Conservation (phyloP, 2,329 filamentous ascomycete genomes). For the Sordariomycetes sp. region DNA sequence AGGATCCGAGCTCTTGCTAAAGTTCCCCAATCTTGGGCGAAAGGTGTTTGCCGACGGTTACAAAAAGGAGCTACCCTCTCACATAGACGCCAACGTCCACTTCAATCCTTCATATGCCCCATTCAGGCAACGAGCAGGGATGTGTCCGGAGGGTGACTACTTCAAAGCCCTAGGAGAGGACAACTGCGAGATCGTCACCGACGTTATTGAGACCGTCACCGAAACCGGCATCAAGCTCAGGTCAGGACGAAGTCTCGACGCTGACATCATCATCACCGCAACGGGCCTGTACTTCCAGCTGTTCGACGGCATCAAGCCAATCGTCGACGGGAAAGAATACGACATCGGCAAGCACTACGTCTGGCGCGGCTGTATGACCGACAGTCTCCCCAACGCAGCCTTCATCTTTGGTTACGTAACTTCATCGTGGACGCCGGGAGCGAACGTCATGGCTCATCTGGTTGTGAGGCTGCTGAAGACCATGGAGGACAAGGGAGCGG, state of each 20-base stretch:
- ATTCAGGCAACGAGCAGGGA: slow-evolving; percentile 67
- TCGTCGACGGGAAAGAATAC: slow-evolving; percentile 40
- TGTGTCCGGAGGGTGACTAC: slow-evolving; percentile 45
- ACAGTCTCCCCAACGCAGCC: slow-evolving; percentile 51
- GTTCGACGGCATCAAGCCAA: slow-evolving; percentile 37
- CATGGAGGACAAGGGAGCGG: slow-evolving; percentile 38
- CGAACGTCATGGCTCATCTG: slow-evolving; percentile 28
- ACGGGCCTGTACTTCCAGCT: slow-evolving; percentile 53
- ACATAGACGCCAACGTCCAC: slow-evolving; percentile 44
- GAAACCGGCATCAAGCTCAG: slow-evolving; percentile 30
- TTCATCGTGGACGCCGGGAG: slow-evolving; percentile 54
- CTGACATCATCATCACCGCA: slow-evolving; percentile 58
- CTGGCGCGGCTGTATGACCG: slow-evolving; percentile 54
- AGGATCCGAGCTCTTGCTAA: slow-evolving; percentile 38
- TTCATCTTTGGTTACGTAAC: slow-evolving; percentile 56
- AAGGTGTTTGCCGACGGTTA: slow-evolving; percentile 34
- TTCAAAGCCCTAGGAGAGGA: slow-evolving; percentile 30
- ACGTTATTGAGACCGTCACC: slow-evolving; percentile 37
- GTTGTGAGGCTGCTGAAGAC: slow-evolving; percentile 40
- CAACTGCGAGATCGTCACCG: slow-evolving; percentile 34
- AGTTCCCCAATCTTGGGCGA: slow-evolving; percentile 40
- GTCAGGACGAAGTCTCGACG: slow-evolving; percentile 36
- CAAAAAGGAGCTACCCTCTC: slow-evolving; percentile 36
- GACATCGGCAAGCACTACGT: slow-evolving; percentile 36
- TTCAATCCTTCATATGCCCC: slow-evolving; percentile 54